Base-by-base conservation (phyloP, 75 land plant species). In the Picea glauca region DNA sequence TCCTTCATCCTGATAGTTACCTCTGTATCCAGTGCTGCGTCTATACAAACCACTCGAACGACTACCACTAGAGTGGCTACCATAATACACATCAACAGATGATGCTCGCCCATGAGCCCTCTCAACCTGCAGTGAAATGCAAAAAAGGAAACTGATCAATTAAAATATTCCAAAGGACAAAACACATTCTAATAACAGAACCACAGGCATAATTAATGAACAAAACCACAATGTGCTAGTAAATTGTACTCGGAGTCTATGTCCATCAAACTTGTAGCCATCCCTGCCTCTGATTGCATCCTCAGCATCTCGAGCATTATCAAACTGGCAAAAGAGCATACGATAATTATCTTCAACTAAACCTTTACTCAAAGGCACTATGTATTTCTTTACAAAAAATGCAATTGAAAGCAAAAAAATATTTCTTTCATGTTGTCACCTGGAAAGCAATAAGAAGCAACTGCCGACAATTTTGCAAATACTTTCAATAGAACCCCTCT, bases 241-340 rank as follows among this genome's bases (percentile, higher is more conserved):
- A 65, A 67, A 35, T 57, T 88, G 14, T 76, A 96, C 99, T 85
- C 99, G 83, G 43, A 96, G 78, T 18, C 88, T 83, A 60, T 88
- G 85, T 20, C 98, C 99, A 88, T 92, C 98, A 86, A 96, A 96
- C 54, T 92, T 91, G 81, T 96, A 96, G 30, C 99, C 99, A 89
- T 96, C 99, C 73, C 99, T 95, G 62, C 98, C 99, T 60, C 88
- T 85, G 21, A 96, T 92, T 26, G 99, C 99, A 92, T 94, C 99
- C 58, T 96, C 98, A 64, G 99, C 99, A 89, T 96, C 99, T 72
- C 91, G 87, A 40, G 89, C 80, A 76, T 94, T 95, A 74, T 96
- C 95, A 94, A 94, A 96, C 99, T 95, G 88, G 60, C 80, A 33
- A 32, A 73, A 65, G 8, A 75, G 14, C 2, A n/a, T 70, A 70